Conservation (phyloP, 164 flowering plant species). For the Magnolia sinica region DNA sequence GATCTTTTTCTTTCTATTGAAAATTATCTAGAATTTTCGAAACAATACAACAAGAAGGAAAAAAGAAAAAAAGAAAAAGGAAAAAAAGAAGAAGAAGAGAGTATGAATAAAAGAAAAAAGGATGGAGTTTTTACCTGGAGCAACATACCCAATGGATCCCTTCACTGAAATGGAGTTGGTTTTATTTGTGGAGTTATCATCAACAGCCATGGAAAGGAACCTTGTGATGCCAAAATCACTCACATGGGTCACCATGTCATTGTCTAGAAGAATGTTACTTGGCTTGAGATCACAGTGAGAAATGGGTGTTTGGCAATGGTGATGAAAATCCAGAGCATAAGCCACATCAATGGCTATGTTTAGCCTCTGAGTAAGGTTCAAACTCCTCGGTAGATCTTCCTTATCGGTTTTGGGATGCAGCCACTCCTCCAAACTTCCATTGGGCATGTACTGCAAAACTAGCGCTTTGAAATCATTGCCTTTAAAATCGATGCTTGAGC, state of each 20-base stretch:
- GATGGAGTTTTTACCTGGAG: too few relatives aligned
- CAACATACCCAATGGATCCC: too few relatives aligned
- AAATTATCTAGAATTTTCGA: too few relatives aligned
- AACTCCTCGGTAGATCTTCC: neutral
- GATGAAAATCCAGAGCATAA: constrained; percentile 30
- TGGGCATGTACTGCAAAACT: constrained; percentile 14
- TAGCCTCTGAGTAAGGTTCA: constrained; percentile 24
- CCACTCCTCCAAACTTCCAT: constrained; percentile 20
- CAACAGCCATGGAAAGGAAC: neutral
- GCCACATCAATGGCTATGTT: constrained; percentile 34
- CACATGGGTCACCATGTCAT: constrained; percentile 12
- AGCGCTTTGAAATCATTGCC: constrained; percentile 21
- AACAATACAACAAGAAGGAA: neutral
- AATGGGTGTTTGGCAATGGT: constrained; percentile 9
- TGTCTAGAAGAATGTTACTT: constrained; percentile 20
- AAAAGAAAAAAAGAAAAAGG: neutral
- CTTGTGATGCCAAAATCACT: constrained; percentile 19
- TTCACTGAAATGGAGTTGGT: too few relatives aligned
- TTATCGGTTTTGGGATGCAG: constrained; percentile 7
- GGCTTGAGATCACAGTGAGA: constrained; percentile 22
- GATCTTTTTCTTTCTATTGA: neutral
- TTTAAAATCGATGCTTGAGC: constrained; percentile 13
- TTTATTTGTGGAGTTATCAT: neutral
- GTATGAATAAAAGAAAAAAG: neutral
- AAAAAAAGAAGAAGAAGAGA: neutral